Conservation (phyloP, 805 yeast genomes). For the Starmerella bombicola region DNA sequence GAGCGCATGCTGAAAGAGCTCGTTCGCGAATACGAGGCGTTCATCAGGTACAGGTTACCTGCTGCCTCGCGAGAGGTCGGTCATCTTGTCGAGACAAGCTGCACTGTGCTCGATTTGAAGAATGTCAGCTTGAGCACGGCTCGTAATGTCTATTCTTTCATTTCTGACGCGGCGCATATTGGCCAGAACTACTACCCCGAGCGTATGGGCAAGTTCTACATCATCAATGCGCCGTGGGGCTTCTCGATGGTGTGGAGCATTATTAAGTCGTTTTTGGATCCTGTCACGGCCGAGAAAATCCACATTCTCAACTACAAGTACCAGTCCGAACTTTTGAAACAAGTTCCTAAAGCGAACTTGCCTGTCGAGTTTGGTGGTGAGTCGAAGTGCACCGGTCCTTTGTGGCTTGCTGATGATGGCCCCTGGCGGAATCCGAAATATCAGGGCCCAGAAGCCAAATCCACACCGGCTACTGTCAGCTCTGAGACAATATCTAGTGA, state of each 20-base stretch:
- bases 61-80: constrained; percentile 84
- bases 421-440: constrained; percentile 90
- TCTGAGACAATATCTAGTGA: neutral
- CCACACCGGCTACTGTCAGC: neutral
- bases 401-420: constrained; percentile 80
- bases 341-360: constrained; percentile 85
- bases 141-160: constrained; percentile 72
- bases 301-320: constrained; percentile 73
- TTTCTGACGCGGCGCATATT: constrained; percentile 81
- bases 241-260: constrained; percentile 85
- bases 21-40: constrained; percentile 96
- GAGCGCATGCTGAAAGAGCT: constrained; percentile 92
- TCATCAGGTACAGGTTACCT: constrained; percentile 71
- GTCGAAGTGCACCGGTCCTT: constrained; percentile 52
- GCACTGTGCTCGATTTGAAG: constrained; percentile 90
- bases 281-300: constrained; percentile 92
- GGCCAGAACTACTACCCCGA: constrained; percentile 98
- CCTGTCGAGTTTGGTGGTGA: constrained; percentile 85
- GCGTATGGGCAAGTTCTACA: constrained; percentile 95
- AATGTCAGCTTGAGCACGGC: constrained; percentile 82
- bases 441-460: constrained; percentile 79
- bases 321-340: constrained; percentile 71
- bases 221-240: constrained; percentile 95
- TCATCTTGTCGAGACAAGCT: constrained; percentile 78
- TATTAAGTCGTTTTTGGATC: constrained; percentile 90